Evolutionary conservation across 164 flowering plant genomes (phyloP), one percentile per base, ranked within the genome.

Genomic region (Liquidambar formosana): DNA sequence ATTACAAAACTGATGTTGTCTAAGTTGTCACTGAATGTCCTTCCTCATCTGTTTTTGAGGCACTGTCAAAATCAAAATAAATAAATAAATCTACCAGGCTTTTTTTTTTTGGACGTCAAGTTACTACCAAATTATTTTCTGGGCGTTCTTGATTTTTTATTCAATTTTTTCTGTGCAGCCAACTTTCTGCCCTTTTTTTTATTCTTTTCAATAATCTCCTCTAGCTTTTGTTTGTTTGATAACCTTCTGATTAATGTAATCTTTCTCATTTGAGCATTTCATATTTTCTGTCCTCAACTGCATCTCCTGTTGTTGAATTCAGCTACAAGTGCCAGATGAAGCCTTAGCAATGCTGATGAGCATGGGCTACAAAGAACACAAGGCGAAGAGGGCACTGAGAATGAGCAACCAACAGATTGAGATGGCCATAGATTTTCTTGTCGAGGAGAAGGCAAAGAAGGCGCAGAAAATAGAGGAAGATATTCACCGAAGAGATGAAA

Each of bases 261-360:
- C 8, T 6, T 43, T 2, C 19, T 14, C 26, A 46, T 45, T 56
- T 48, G 23, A 4, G 6, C 11, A 27, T 57, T 44, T 57, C n/a
- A n/a, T n/a, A n/a, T n/a, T n/a, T n/a, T n/a, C n/a, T n/a, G 9
- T 41, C 18, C 19, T 10, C 22, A 45, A 58, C 10, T 46, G 18
- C 18, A 38, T n/a, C n/a, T n/a, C 22, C 38, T 46, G 6, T 14
- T 51, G 15, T 15, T 60, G 12, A 16, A 61, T 75, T 15, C 92
- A 95, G 97, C 87, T 95, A 66, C 93, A 95, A 73, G 89, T 95
- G 12, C 75, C 90, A 3, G 97, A 95, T 77, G 97, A 95, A 78
- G 81, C 84, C 57, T 71, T 95, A 23, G 85, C 97, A 26, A 60
- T 83, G 41, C 88, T 92, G 23, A 76, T 89, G 83, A 82, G 90